A percentile compares a stretch with the other conserved stretches of the same genome.
These are phyloP conservation scores for Phascolomyces articulosus DNA, from an alignment of 371 early-diverging fungal species.

Conservation along the genomic window DNA sequence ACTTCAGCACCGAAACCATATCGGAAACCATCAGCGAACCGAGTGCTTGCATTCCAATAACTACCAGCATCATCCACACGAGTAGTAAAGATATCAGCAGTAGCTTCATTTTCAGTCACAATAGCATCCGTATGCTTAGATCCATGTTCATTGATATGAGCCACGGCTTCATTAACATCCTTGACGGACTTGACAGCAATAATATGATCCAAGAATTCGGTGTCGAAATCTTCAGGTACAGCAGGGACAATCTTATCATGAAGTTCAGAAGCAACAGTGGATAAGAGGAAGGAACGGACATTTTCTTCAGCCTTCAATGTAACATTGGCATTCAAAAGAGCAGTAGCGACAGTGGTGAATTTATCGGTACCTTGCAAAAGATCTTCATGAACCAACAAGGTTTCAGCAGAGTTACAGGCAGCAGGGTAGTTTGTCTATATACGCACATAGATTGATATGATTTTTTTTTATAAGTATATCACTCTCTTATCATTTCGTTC, in stretches of 20 bases:
- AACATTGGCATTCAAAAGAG: slow-evolving; percentile 61
- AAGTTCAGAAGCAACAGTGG: slow-evolving; percentile 10
- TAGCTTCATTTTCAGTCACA: slow-evolving; percentile 75
- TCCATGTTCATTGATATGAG: slow-evolving; percentile 91
- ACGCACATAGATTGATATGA: not conserved
- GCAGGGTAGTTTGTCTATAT: slow-evolving; percentile 90
- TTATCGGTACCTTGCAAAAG: slow-evolving; percentile 48
- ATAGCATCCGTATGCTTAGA: slow-evolving; percentile 95
- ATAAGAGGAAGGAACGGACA: slow-evolving; percentile 23
- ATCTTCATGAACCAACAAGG: slow-evolving; percentile 79
- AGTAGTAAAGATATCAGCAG: slow-evolving; percentile 86
- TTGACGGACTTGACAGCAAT: slow-evolving; percentile 85
- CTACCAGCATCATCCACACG: slow-evolving; percentile 96
- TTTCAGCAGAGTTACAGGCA: slow-evolving; percentile 95
- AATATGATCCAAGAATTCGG: slow-evolving; percentile 88
- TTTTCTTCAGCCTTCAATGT: slow-evolving; percentile 64
- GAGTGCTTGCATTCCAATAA: slow-evolving; percentile 95
- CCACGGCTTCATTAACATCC: slow-evolving; percentile 80
- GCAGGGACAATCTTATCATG: slow-evolving; percentile 32
- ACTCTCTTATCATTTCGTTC: no score
- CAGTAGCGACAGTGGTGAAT: slow-evolving; percentile 55
- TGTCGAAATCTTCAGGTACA: slow-evolving; percentile 70
- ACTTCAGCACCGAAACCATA: slow-evolving; percentile 98
- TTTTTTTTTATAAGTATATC: not conserved
- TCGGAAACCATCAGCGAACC: slow-evolving; percentile 98